A percentile compares a stretch with the other conserved stretches of the same genome.
Evolutionary conservation across 495 filamentous ascomycete species (phyloP).

Genomic region (Xylaria palmicola): DNA sequence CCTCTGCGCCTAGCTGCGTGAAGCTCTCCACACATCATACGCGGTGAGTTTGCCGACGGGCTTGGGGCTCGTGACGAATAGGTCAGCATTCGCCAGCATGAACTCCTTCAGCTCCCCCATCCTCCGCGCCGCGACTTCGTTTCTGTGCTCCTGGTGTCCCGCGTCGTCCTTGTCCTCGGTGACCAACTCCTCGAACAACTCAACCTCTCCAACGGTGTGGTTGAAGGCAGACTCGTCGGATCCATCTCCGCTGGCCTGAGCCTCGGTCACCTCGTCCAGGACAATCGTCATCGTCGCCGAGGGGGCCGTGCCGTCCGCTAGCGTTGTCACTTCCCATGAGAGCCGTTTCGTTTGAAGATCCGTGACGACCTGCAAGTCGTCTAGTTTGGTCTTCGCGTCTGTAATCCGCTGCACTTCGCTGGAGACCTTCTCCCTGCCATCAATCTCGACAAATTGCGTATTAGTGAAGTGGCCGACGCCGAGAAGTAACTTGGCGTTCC

Average conservation of each 20-base stretch:
- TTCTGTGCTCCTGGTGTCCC: conserved; percentile 15
- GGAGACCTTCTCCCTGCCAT: conserved; percentile 16
- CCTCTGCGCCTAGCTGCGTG: neutral
- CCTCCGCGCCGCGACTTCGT: conserved; percentile 10
- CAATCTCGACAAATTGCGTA: conserved; percentile 18
- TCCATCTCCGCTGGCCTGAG: neutral
- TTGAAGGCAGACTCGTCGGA: conserved; percentile 1
- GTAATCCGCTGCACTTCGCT: conserved; percentile 17
- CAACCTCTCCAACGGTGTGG: conserved; percentile 19
- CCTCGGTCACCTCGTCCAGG: conserved; percentile 19
- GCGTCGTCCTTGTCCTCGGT: conserved; percentile 14
- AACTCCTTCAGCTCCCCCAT: conserved; percentile 19
- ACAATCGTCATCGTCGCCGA: conserved; percentile 19
- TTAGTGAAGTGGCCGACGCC: conserved; percentile 18
- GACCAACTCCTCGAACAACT: conserved; percentile 15
- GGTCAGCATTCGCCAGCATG: conserved; percentile 9
- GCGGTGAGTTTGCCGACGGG: conserved; percentile 20
- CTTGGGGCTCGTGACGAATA: conserved; percentile 14
- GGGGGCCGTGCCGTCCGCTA: neutral
- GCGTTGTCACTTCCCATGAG: conserved; percentile 14
- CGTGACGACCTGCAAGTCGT: conserved; percentile 16
- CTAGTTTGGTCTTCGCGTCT: conserved; percentile 3
- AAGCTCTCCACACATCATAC: conserved; percentile 15
- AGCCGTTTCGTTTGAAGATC: conserved; percentile 15
- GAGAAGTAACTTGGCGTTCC: conserved; percentile 21